Evolutionary conservation across 2,329 filamentous ascomycete genomes (phyloP), one percentile per base, ranked within the genome.

Genomic region (Cercospora sojina): DNA sequence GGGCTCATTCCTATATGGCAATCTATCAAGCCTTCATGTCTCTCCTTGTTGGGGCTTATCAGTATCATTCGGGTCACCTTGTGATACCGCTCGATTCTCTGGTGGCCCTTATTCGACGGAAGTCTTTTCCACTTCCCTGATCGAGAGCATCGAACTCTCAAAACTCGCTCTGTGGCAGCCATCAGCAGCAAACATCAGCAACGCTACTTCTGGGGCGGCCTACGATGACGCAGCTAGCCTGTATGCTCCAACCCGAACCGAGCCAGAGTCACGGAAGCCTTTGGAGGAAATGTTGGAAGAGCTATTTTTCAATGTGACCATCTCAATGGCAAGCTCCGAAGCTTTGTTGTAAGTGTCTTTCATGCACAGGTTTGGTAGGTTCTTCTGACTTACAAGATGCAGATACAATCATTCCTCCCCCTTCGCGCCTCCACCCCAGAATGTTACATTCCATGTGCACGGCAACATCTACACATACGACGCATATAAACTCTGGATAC

Each of bases 401-500:
- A 69, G 53, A 41, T 60, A 31, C 23, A 65, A 64, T 18, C 35
- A 29, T 3, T 69, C 41, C 4, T 65, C 49, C 0, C 62, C 23
- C n/a, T 62, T 31, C 31, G 64, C 67, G 18, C 67, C 47, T 10
- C 16, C 35, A 16, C 43, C 35, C 4, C 51, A 58, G 25, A 63
- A 67, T 10, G 65, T 69, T 1, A 67, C 61, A 5, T 62, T 41
- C 18, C 20, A 20, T 23, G 23, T 49, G 2, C 62, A 62, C 41
- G 43, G 32, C n/a, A 70, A 71, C 49, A 12, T 66, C 5, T 71
- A 71, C 59, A 35, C 43, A 3, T 71, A 71, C 29, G 38, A 56
- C 8, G 43, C 58, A 8, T 6, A 25, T 1, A 69, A 64, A 6
- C 61, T 71, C 9, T 64, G 67, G 66, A n/a, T 69, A 0, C 59